A percentile compares a stretch with the other conserved stretches of the same genome.
Conservation (phyloP, 2,329 filamentous ascomycete genomes). For the Triangularia verruculosa region DNA sequence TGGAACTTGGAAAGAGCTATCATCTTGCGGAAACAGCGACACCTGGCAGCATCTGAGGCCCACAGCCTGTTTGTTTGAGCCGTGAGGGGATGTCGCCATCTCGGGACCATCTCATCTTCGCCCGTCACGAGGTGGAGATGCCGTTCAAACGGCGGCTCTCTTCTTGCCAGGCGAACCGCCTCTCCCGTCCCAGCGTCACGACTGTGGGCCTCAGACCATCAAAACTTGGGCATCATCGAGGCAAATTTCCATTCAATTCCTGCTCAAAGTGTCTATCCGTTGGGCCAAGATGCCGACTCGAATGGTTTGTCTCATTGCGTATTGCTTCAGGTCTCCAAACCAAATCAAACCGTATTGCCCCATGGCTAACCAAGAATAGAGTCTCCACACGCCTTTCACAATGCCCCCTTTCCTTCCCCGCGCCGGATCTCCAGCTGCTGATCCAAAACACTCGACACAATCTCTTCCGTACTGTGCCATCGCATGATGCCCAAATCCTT, state of each 20-base stretch:
- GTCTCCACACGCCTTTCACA: background rate
- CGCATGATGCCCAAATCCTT: slow-evolving; percentile 9
- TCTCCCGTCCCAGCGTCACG: background rate
- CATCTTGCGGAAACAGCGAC: too few relatives aligned
- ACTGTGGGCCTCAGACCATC: background rate
- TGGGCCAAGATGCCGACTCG: background rate
- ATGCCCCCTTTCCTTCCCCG: background rate
- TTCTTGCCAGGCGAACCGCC: background rate
- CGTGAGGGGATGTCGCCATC: background rate
- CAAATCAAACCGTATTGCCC: background rate
- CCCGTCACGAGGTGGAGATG: background rate
- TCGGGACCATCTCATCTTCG: background rate
- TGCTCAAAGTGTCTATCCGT: background rate
- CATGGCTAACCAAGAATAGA: background rate
- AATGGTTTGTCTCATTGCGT: background rate
- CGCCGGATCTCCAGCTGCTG: slow-evolving; percentile 11
- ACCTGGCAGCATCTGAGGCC: background rate
- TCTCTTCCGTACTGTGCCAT: slow-evolving; percentile 12
- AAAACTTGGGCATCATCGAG: background rate
- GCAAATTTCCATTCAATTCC: background rate
- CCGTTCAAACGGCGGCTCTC: background rate
- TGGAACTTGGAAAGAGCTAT: too few relatives aligned
- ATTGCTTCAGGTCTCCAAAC: too few relatives aligned
- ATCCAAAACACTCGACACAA: slow-evolving; percentile 12
- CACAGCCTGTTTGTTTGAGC: background rate